Base-by-base conservation (phyloP, 1,284 basidiomycete genomes). In the Microbotryomycetes sp. region DNA sequence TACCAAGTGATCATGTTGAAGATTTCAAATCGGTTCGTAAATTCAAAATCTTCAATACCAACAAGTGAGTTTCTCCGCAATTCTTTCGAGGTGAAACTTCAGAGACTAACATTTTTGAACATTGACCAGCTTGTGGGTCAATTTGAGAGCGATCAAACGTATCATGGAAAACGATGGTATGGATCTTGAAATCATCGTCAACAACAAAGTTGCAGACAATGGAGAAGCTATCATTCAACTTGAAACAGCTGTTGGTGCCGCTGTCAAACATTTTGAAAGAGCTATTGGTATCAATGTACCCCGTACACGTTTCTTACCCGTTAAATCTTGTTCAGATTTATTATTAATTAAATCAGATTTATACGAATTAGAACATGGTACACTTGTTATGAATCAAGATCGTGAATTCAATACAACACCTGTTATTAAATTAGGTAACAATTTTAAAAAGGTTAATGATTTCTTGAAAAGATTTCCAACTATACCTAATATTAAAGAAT, bases 391-490 rank as follows among this genome's bases (percentile, higher is more conserved):
- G 83, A 77, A 77, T 72, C 84, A 86, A 71, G 82, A 84, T 60
- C 80, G 92, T 73, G 89, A 93, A 84, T 97, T 97, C 76, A 87
- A 79, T 66, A 91, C 87, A 49, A 97, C 92, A 3, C 94, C 96
- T 26, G 94, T 97, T 60, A 91, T 99, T 81, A 97, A 97, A 59
- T 62, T 71, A 45, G 68, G 70, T n/a, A 70, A 73, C 68, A 74
- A 75, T 54, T 78, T 81, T 73, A 80, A 82, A 76, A 82, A 92
- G 88, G 96, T 97, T 16, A 87, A 89, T 72, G 86, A 92, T 76
- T 97, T 97, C 84, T 91, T 97, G 81, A 93, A 92, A 79, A 83
- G 92, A 53, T 94, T 94, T 86, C 96, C 93, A 84, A 89, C 87
- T 77, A 94, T 97, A 71, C 93, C 94, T 55, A 87, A 87, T 77